A percentile compares a stretch with the other conserved stretches of the same genome.
These are phyloP conservation scores for Dimargaris verticillata DNA, from an alignment of 192 early-diverging fungal genomes.

Conservation along the genomic window DNA sequence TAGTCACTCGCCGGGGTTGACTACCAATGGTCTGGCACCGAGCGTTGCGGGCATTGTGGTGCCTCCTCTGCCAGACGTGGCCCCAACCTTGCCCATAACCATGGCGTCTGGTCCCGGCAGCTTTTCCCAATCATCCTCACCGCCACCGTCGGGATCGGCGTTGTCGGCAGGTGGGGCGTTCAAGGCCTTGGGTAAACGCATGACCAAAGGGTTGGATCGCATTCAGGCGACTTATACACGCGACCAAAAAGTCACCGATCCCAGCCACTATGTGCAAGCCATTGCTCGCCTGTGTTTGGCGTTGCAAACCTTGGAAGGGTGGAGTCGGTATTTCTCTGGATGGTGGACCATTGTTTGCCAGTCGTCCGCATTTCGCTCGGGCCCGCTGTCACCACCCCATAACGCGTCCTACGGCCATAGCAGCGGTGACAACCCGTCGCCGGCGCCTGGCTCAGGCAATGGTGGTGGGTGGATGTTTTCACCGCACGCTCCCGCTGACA, in stretches of 20 bases:
- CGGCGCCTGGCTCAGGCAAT: not conserved
- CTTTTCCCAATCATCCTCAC: not conserved
- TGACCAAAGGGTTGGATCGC: conserved; percentile 2
- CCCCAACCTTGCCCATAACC: not conserved
- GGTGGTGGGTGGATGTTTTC: too few relatives aligned
- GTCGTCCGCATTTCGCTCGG: not conserved
- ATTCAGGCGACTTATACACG: conserved; percentile 5
- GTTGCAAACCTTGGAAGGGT: conserved; percentile 3
- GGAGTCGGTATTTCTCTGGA: not conserved
- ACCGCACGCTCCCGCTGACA: too few relatives aligned
- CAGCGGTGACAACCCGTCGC: not conserved
- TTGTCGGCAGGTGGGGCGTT: conserved; percentile 1
- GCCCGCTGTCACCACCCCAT: not conserved
- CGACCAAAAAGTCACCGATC: conserved; percentile 1
- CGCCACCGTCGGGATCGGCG: not conserved
- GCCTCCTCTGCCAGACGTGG: not conserved
- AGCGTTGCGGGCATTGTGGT: not conserved
- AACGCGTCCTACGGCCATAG: too few relatives aligned
- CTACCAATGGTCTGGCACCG: too few relatives aligned
- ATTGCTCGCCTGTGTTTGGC: conserved; percentile 2
- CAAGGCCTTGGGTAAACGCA: conserved; percentile 1
- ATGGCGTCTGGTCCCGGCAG: not conserved
- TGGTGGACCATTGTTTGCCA: not conserved
- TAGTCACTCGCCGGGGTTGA: too few relatives aligned
- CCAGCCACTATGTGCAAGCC: conserved; percentile 1